Evolutionary conservation across 805 yeast species (phyloP).

Genomic region (Wickerhamomyces pijperi): DNA sequence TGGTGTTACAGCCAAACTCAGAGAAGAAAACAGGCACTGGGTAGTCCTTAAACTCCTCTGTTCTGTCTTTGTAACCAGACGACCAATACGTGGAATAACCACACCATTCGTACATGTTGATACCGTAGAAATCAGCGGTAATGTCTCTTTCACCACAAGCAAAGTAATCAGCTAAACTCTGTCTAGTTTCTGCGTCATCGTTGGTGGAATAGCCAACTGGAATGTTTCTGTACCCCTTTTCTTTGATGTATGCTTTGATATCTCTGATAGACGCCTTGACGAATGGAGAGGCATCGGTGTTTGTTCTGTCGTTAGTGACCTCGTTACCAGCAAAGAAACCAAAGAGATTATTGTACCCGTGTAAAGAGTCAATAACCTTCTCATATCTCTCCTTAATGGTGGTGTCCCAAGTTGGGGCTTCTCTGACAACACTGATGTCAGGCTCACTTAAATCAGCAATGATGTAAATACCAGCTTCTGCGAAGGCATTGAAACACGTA

Average conservation of each 20-base stretch:
- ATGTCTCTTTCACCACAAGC: conserved; percentile 52
- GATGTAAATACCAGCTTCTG: conserved; percentile 84
- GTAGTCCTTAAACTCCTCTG: conserved; percentile 48
- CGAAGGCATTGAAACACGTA: conserved; percentile 62
- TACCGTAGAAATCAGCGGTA: conserved; percentile 67
- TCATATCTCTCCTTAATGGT: conserved; percentile 68
- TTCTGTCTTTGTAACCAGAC: conserved; percentile 60
- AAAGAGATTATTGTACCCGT: conserved; percentile 66
- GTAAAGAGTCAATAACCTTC: conserved; percentile 69
- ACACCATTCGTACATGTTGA: conserved; percentile 87
- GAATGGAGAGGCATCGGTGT: conserved; percentile 84
- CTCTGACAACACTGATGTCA: conserved; percentile 61
- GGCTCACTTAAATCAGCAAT: conserved; percentile 89
- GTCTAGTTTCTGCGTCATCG: conserved; percentile 77
- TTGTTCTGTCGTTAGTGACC: conserved; percentile 75
- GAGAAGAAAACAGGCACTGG: conserved; percentile 71
- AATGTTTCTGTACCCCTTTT: conserved; percentile 55
- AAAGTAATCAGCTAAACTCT: conserved; percentile 71
- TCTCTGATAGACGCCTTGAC: conserved; percentile 96
- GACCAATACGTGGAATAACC: conserved; percentile 48
- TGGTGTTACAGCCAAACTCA: conserved; percentile 69
- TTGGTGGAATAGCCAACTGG: conserved; percentile 94
- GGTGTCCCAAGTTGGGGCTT: conserved; percentile 68
- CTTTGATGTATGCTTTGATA: conserved; percentile 60
- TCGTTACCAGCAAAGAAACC: conserved; percentile 98